A percentile compares a stretch with the other conserved stretches of the same genome.
These are phyloP conservation scores for Trypethelium eluteriae DNA, from an alignment of 495 filamentous ascomycete genomes.

Conservation along the genomic window DNA sequence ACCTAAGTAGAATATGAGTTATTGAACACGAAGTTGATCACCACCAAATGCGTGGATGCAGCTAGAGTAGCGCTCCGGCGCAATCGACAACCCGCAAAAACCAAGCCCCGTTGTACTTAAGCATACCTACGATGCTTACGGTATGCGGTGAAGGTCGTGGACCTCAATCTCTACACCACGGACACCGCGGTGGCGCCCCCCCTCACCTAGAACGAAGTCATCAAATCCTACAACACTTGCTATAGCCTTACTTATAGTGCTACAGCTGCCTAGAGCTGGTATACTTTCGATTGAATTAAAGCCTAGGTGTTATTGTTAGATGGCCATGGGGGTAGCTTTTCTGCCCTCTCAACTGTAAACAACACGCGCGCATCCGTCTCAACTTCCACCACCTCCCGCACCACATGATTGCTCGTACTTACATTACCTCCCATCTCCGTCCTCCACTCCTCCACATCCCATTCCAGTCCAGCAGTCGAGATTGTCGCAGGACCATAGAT, in stretches of 20 bases:
- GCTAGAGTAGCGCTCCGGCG: too few relatives aligned
- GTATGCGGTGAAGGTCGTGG: too few relatives aligned
- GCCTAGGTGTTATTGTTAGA: background rate
- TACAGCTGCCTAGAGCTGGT: too few relatives aligned
- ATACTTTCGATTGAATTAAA: background rate
- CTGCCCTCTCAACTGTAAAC: constrained; percentile 65
- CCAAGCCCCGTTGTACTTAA: too few relatives aligned
- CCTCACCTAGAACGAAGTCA: too few relatives aligned
- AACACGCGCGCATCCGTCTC: constrained; percentile 62
- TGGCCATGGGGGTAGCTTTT: background rate
- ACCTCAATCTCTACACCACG: too few relatives aligned
- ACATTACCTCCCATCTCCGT: constrained; percentile 77
- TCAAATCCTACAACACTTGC: too few relatives aligned
- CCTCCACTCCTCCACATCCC: constrained; percentile 76
- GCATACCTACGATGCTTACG: too few relatives aligned
- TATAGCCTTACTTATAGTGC: background rate
- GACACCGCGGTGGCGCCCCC: too few relatives aligned
- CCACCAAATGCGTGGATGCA: too few relatives aligned
- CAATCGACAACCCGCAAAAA: too few relatives aligned
- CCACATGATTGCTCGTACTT: constrained; percentile 89
- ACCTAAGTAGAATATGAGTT: background rate
- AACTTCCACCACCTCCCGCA: constrained; percentile 47
- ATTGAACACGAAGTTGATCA: background rate
- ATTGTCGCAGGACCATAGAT: constrained; percentile 64
- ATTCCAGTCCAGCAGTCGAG: constrained; percentile 72